Evolutionary conservation across 2,329 filamentous ascomycete genomes (phyloP).

Genomic region (Pyrenochaeta sp.): DNA sequence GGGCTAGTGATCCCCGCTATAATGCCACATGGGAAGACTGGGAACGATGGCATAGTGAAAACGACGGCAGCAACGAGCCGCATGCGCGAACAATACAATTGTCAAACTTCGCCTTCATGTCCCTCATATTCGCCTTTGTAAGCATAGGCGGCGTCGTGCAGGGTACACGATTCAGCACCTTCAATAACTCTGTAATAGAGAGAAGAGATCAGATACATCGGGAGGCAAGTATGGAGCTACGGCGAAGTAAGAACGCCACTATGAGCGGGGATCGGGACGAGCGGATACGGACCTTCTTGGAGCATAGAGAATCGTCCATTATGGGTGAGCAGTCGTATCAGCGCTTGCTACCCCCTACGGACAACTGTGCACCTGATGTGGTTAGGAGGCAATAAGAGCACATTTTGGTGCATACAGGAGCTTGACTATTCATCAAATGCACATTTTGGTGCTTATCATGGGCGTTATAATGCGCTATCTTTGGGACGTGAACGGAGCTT

Average conservation of each 20-base stretch:
- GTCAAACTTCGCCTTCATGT: conserved; percentile 80
- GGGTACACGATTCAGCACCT: conserved; percentile 71
- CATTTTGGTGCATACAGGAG: conserved; percentile 16
- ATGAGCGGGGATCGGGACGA: conserved; percentile 58
- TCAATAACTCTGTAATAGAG: conserved; percentile 70
- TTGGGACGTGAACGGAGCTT: conserved; percentile 18
- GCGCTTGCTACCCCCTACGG: conserved; percentile 55
- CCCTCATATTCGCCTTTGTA: conserved; percentile 74
- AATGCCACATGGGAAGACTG: conserved; percentile 99
- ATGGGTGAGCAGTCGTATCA: conserved; percentile 56
- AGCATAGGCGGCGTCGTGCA: conserved; percentile 77
- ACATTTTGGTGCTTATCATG: conserved; percentile 19
- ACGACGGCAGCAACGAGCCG: conserved; percentile 47
- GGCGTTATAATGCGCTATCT: conserved; percentile 12
- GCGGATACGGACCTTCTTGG: conserved; percentile 79
- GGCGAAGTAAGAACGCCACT: conserved; percentile 63
- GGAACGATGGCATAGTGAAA: conserved; percentile 66
- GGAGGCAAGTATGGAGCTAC: conserved; percentile 69
- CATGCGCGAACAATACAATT: conserved; percentile 67
- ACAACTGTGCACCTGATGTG: conserved; percentile 57
- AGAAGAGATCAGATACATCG: conserved; percentile 72
- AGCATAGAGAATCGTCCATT: conserved; percentile 55
- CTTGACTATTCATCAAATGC: conserved; percentile 11
- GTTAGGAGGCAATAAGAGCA: conserved; percentile 40
- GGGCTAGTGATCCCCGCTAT: conserved; percentile 58